Evolutionary conservation across 441 rosid species (phyloP).

Genomic region (Corymbia calophylla): DNA sequence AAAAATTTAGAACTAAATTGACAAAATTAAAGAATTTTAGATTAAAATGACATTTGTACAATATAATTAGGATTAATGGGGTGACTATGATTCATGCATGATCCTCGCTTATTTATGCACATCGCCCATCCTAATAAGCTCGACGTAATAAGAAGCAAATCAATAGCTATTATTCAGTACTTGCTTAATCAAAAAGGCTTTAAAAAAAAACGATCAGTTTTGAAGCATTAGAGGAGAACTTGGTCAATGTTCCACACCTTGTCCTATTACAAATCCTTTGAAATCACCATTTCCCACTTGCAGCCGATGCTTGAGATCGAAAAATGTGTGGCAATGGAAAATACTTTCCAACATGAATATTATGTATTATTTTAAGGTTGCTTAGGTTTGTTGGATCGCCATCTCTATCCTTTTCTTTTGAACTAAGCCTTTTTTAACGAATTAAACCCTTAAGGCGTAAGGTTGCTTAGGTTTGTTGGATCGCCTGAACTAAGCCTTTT

Average conservation of each 20-base stretch:
- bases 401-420: no score
- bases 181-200: not conserved
- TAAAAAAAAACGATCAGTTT: not conserved
- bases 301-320: not conserved
- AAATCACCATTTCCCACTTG: not conserved
- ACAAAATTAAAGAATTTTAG: not conserved
- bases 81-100: not conserved
- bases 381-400: no score
- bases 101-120: not conserved
- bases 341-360: no score
- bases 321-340: not conserved
- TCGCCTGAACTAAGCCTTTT: not conserved
- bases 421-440: no score
- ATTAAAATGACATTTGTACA: rapidly evolving
- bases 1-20: not conserved
- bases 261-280: not conserved
- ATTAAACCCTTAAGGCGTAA: no score
- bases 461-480: not conserved
- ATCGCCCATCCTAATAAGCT: not conserved
- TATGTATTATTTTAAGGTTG: no score
- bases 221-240: not conserved
- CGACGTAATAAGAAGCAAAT: not conserved
- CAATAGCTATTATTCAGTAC: not conserved
- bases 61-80: not conserved
- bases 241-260: not conserved